Evolutionary conservation across 768 basidiomycete genomes (phyloP), one percentile per base, ranked within the genome.

Genomic region (Leccinum boreale): DNA sequence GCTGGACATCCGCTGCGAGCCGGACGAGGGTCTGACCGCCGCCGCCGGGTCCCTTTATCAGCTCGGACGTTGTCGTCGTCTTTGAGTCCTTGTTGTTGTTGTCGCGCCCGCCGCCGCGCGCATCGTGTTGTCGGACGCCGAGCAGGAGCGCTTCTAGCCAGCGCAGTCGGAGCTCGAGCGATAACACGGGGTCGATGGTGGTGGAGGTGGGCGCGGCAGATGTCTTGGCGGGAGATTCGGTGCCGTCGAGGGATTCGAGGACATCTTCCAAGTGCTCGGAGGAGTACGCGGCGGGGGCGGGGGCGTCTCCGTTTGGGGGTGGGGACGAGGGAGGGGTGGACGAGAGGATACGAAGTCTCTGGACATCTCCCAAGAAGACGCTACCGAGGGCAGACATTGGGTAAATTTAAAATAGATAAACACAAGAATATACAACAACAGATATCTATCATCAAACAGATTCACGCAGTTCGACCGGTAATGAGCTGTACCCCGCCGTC

Each of bases 131-230:
- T 51, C 79, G 81, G 21, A 86, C 79, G 42, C 91, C 92, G 42
- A 85, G 70, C 3, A 92, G 74, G 52, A 94, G 75, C 17, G 89
- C 89, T 68, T 92, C 92, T 2, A 94, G 76, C 89, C 89, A 91
- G 56, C 88, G 78, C 35, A 93, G 69, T 1, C 92, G 81, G 21
- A 94, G 75, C 63, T 92, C 86, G 11, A 94, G 74, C 3, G 92
- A 87, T 14, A 90, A 75, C 0, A 72, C 72, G 5, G 92, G 86
- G 33, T 87, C 82, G 47, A 93, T 85, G 23, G 67, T 26, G 58
- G 28, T 29, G 10, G n/a, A n/a, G n/a, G 63, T 50, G 17, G 63
- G 59, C 24, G 50, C 15, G 11, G 31, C 3, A 5, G 55, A 31
- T 1, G 52, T 58, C 39, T 65, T 65, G 52, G 65, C 35, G n/a